These are phyloP conservation scores for Starmerella bombi DNA, from an alignment of 805 yeast genomes.

Conservation along the genomic window DNA sequence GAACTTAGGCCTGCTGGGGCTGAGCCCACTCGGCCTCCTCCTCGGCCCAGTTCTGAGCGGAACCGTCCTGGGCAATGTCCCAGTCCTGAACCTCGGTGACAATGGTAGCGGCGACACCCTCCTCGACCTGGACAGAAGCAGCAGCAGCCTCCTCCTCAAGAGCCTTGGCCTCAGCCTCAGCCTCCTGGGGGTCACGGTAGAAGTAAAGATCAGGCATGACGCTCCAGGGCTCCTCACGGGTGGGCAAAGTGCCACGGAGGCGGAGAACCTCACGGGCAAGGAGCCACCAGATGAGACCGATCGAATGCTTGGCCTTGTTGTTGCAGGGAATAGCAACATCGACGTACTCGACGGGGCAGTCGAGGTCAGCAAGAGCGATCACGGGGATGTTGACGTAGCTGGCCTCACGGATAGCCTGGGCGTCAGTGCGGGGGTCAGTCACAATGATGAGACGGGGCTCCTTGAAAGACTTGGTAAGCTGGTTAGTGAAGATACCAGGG, in stretches of 20 bases:
- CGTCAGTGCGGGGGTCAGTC: slow-evolving; percentile 99
- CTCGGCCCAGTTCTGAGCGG: slow-evolving; percentile 38
- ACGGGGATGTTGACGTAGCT: slow-evolving; percentile 99
- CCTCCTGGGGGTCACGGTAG: slow-evolving; percentile 99
- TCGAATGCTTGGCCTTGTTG: slow-evolving; percentile 99
- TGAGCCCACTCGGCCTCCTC: slow-evolving; percentile 27
- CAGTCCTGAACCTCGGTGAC: slow-evolving; percentile 31
- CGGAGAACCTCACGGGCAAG: slow-evolving; percentile 98
- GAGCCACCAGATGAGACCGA: slow-evolving; percentile 99
- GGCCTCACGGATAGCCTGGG: slow-evolving; percentile 99
- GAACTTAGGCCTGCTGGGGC: slow-evolving; percentile 17
- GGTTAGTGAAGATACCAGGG: slow-evolving; percentile 99
- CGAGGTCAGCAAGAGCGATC: slow-evolving; percentile 96
- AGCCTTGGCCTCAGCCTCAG: slow-evolving; percentile 59
- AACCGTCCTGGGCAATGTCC: slow-evolving; percentile 32
- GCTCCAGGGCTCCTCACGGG: slow-evolving; percentile 95
- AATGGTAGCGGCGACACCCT: slow-evolving; percentile 16
- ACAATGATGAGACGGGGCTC: slow-evolving; percentile 99
- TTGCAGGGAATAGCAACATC: slow-evolving; percentile 99
- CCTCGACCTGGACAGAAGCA: slow-evolving; percentile 52
- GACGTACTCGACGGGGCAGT: slow-evolving; percentile 97
- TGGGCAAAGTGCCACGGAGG: slow-evolving; percentile 93
- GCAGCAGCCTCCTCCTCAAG: slow-evolving; percentile 55
- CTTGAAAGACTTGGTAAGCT: slow-evolving; percentile 99
- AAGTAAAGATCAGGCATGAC: slow-evolving; percentile 99